phyloP scores from a whole-genome alignment of 208 protist species.

The Trypanosoma mega region DNA sequence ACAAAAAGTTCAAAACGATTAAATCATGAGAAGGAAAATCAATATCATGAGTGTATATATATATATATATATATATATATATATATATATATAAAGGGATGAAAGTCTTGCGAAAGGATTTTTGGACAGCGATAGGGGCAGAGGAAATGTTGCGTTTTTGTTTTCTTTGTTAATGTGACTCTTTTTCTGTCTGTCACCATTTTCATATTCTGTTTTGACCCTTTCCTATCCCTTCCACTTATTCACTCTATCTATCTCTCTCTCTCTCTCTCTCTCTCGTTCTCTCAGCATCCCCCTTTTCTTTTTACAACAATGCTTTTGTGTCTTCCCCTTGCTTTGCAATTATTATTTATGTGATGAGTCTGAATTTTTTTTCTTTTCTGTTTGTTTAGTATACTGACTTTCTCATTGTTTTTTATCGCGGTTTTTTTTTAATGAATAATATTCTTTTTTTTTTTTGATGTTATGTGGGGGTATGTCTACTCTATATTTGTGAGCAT shows the following conservation, averaged over 20 bases:
- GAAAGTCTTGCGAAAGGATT: neutral
- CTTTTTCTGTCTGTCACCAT: too few relatives aligned
- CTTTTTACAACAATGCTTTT: too few relatives aligned
- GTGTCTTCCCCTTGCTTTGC: too few relatives aligned
- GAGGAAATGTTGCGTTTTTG: too few relatives aligned
- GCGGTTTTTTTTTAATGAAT: neutral
- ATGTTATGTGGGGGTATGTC: too few relatives aligned
- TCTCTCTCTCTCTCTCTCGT: slow-evolving; percentile 9
- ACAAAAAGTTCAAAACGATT: neutral
- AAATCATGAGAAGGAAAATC: neutral
- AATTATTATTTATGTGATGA: neutral
- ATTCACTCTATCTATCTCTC: neutral
- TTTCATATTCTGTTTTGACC: neutral
- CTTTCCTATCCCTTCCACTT: neutral
- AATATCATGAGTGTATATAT: slow-evolving; percentile 8
- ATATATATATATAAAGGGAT: slow-evolving; percentile 7
- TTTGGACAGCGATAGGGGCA: too few relatives aligned
- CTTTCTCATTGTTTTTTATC: slow-evolving; percentile 3
- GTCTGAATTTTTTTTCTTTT: slow-evolving; percentile 8
- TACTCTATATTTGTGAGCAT: too few relatives aligned
- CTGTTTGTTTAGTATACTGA: too few relatives aligned
- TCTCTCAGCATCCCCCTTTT: too few relatives aligned
- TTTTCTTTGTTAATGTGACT: neutral
- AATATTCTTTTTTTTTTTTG: too few relatives aligned
- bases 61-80: slow-evolving; percentile 7